Conservation (phyloP, 768 basidiomycete genomes). For the Mrakia blollopis region DNA sequence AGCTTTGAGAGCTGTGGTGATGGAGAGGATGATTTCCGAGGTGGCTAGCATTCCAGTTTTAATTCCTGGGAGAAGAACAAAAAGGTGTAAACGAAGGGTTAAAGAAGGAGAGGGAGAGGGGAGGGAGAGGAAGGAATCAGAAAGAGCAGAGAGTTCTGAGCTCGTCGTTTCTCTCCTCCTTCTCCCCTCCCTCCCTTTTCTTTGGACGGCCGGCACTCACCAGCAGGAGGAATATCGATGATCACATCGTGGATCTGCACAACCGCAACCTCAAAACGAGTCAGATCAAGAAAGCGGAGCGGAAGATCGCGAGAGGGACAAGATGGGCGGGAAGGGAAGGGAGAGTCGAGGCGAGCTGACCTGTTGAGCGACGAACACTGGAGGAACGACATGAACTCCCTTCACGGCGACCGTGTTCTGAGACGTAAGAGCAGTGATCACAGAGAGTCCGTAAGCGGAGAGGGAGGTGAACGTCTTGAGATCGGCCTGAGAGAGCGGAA, state of each 20-base stretch:
- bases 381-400: slow-evolving; percentile 61
- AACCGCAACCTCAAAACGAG: not conserved
- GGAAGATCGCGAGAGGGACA: not conserved
- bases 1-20: slow-evolving; percentile 53
- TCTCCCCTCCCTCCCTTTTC: no score
- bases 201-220: no score
- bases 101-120: no score
- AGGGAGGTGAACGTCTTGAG: slow-evolving; percentile 76
- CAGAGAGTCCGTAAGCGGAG: slow-evolving; percentile 72
- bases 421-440: slow-evolving; percentile 77
- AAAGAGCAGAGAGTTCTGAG: no score
- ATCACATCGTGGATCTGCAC: slow-evolving; percentile 63
- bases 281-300: not conserved
- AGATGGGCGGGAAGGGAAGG: not conserved
- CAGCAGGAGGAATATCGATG: slow-evolving; percentile 60
- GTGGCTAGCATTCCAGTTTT: slow-evolving; percentile 89
- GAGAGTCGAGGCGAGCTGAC: slow-evolving; percentile 45
- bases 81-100: no score
- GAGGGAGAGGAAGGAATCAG: no score
- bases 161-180: no score
- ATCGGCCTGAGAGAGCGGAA: slow-evolving; percentile 59
- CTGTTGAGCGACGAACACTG: slow-evolving; percentile 70
- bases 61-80: slow-evolving; percentile 53
- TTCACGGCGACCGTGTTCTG: slow-evolving; percentile 86
- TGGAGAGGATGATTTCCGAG: slow-evolving; percentile 51